phyloP scores from a whole-genome alignment of 352 stramenopile genomes.

The Phytophthora pisi region DNA sequence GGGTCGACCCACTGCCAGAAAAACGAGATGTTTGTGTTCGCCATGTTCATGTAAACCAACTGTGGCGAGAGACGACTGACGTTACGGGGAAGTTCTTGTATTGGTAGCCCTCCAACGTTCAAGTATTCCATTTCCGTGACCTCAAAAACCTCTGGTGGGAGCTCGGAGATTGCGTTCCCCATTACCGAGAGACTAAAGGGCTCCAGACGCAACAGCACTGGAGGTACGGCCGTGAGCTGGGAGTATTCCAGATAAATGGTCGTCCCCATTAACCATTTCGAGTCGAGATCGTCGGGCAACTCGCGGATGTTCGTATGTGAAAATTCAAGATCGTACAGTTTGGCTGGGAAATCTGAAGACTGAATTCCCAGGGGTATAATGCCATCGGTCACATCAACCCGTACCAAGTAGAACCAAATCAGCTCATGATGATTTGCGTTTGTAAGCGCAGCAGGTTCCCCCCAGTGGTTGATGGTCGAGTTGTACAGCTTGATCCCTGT shows the following conservation, averaged over 20 bases:
- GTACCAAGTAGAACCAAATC: conserved; percentile 31
- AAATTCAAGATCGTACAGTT: conserved; percentile 35
- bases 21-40: background rate
- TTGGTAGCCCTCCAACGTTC: background rate
- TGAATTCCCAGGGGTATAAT: conserved; percentile 34
- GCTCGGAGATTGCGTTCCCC: background rate
- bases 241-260: background rate
- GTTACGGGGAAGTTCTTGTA: background rate
- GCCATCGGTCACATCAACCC: conserved; percentile 25
- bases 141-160: conserved; percentile 2
- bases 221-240: conserved; percentile 1
- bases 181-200: background rate
- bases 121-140: background rate
- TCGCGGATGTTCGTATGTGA: conserved; percentile 27
- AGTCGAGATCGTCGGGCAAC: conserved; percentile 36
- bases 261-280: conserved; percentile 20
- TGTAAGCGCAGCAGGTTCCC: conserved; percentile 21
- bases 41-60: background rate
- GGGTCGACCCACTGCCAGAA: conserved; percentile 10
- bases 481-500: conserved; percentile 35
- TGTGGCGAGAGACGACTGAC: background rate
- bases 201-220: conserved; percentile 1
- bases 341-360: conserved; percentile 2
- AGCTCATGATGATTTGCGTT: conserved; percentile 27
- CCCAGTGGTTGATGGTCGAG: conserved; percentile 31